phyloP scores from a whole-genome alignment of 2,329 filamentous ascomycete genomes.

The Alternaria arborescens region DNA sequence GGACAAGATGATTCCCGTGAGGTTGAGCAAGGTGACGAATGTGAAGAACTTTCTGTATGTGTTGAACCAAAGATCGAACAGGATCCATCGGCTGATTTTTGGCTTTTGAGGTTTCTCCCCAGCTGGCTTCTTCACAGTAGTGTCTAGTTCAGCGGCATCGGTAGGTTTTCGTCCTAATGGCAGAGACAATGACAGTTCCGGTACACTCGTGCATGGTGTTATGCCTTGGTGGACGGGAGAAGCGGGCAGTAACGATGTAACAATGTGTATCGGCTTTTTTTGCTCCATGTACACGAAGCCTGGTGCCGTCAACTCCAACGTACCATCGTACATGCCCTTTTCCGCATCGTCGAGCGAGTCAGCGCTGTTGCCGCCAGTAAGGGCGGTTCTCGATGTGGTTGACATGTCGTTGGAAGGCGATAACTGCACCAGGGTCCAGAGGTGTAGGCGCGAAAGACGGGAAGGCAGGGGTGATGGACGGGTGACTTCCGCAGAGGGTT shows the following conservation, averaged over 20 bases:
- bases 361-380: constrained; percentile 25
- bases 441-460: not conserved
- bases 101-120: constrained; percentile 23
- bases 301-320: constrained; percentile 34
- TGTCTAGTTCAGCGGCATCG: constrained; percentile 27
- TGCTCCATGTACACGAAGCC: constrained; percentile 40
- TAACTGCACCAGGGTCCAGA: constrained; percentile 2
- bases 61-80: constrained; percentile 48
- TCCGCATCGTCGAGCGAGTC: constrained; percentile 45
- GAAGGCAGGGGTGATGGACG: not conserved
- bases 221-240: constrained; percentile 48
- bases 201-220: constrained; percentile 44
- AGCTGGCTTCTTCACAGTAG: constrained; percentile 26
- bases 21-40: constrained; percentile 41
- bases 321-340: constrained; percentile 42
- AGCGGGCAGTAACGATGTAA: constrained; percentile 25
- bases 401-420: constrained; percentile 32
- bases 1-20: constrained; percentile 41
- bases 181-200: constrained; percentile 40
- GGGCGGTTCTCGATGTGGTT: constrained; percentile 25
- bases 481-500: not conserved
- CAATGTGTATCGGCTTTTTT: constrained; percentile 17
- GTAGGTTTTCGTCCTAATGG: constrained; percentile 26
- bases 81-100: constrained; percentile 41
- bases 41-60: constrained; percentile 49